Evolutionary conservation across 306 rosid species (phyloP).

Genomic region (Prunus davidiana): DNA sequence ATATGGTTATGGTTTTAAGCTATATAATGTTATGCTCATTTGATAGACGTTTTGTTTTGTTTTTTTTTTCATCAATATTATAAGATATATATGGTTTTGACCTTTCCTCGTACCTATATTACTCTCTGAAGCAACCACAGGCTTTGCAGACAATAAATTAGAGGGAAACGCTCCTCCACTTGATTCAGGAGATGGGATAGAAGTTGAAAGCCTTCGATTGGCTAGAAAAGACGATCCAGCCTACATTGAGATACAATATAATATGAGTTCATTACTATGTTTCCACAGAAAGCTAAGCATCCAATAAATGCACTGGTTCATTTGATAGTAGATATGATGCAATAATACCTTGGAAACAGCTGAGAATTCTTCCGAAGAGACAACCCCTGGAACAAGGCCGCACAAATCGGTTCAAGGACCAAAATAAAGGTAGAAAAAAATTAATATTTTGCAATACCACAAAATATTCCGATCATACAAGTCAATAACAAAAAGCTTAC

Average conservation of each 20-base stretch:
- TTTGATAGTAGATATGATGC: neutral
- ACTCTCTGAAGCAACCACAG: conserved; percentile 46
- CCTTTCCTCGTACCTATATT: conserved; percentile 52
- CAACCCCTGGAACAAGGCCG: conserved; percentile 34
- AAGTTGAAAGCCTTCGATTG: conserved; percentile 47
- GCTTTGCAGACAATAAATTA: conserved; percentile 50
- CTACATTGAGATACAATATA: conserved; percentile 39
- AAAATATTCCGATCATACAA: neutral
- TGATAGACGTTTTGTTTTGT: too few relatives aligned
- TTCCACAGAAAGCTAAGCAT: neutral
- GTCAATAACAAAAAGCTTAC: neutral
- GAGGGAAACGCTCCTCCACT: conserved; percentile 61
- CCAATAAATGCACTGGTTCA: neutral
- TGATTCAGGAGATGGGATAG: conserved; percentile 41
- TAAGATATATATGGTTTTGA: neutral
- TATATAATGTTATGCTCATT: neutral
- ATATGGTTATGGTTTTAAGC: neutral
- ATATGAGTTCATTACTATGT: conserved; percentile 8
- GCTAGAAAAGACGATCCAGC: conserved; percentile 36
- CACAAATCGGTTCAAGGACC: conserved; percentile 27
- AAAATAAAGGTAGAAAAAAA: neutral
- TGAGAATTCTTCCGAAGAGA: conserved; percentile 31
- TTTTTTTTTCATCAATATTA: too few relatives aligned
- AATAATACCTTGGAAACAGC: conserved; percentile 46
- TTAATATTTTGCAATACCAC: neutral